phyloP scores from a whole-genome alignment of 495 filamentous ascomycete species.

The Staphylotrichum tortipilum region DNA sequence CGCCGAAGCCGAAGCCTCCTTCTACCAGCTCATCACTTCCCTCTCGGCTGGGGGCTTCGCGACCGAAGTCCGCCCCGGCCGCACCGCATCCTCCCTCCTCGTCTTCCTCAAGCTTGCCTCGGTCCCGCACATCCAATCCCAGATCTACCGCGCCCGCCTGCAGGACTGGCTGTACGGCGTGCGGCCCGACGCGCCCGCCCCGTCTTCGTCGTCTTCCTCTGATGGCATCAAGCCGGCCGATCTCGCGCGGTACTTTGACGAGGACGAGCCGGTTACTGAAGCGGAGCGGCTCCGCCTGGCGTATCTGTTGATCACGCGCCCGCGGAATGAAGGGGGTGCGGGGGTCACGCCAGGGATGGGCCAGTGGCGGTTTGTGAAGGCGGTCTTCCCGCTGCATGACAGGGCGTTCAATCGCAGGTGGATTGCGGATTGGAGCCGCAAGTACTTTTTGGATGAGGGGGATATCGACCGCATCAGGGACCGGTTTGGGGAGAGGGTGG shows the following conservation, averaged over 20 bases:
- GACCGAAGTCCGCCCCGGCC: slow-evolving; percentile 76
- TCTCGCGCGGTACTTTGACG: slow-evolving; percentile 44
- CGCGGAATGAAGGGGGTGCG: slow-evolving; percentile 73
- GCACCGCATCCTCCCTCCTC: slow-evolving; percentile 64
- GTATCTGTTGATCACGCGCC: slow-evolving; percentile 77
- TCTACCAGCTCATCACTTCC: slow-evolving; percentile 63
- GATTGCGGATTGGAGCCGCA: slow-evolving; percentile 80
- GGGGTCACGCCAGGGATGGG: slow-evolving; percentile 62
- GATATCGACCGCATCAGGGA: slow-evolving; percentile 82
- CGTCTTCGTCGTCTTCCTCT: slow-evolving; percentile 42
- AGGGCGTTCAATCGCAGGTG: slow-evolving; percentile 78
- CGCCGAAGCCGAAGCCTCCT: slow-evolving; percentile 56
- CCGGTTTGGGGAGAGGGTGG: slow-evolving; percentile 86
- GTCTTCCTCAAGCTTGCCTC: slow-evolving; percentile 76
- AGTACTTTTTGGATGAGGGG: slow-evolving; percentile 64
- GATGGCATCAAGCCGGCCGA: not conserved
- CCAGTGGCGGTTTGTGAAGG: slow-evolving; percentile 76
- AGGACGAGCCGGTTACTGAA: slow-evolving; percentile 65
- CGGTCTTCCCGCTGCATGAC: slow-evolving; percentile 85
- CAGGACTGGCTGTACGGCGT: slow-evolving; percentile 96
- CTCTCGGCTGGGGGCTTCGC: slow-evolving; percentile 69
- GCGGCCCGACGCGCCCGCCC: slow-evolving; percentile 66
- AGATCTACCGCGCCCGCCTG: slow-evolving; percentile 66
- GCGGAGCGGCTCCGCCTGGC: slow-evolving; percentile 82
- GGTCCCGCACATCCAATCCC: slow-evolving; percentile 48